These are phyloP conservation scores for Penicillium sp. DNA, from an alignment of 2,329 filamentous ascomycete species.

Conservation along the genomic window DNA sequence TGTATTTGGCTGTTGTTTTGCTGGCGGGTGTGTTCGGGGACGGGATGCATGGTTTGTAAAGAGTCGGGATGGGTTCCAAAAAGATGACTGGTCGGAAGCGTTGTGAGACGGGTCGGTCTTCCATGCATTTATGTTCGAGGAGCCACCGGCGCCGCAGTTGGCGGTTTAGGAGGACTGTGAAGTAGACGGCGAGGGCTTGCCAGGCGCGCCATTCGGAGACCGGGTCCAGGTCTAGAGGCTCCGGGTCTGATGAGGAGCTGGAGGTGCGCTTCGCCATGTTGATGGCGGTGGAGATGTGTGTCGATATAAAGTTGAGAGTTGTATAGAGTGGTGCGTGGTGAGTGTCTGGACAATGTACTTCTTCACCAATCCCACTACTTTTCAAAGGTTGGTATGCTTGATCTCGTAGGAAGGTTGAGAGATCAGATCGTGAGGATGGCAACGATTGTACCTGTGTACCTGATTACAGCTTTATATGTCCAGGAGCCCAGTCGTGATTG, in stretches of 20 bases:
- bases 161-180: slow-evolving; percentile 20
- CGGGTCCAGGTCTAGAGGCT: slow-evolving; percentile 13
- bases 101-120: slow-evolving; percentile 7
- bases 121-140: slow-evolving; percentile 21
- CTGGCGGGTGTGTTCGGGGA: background rate
- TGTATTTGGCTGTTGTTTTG: background rate
- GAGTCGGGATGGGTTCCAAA: slow-evolving; percentile 17
- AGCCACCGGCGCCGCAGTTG: slow-evolving; percentile 22
- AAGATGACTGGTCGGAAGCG: slow-evolving; percentile 19
- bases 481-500: background rate
- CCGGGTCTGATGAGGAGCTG: background rate
- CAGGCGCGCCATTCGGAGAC: slow-evolving; percentile 22
- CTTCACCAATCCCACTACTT: background rate
- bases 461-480: background rate
- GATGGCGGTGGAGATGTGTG: background rate
- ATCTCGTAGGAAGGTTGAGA: background rate
- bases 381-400: background rate
- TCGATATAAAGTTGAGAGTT: background rate
- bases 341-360: background rate
- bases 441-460: background rate
- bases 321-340: background rate
- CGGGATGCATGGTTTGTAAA: slow-evolving; percentile 7
- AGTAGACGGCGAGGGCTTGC: slow-evolving; percentile 17
- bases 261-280: background rate
- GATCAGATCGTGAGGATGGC: background rate